These are phyloP conservation scores for Trichosanthes cucumerina DNA, from an alignment of 306 rosid genomes.

Conservation along the genomic window DNA sequence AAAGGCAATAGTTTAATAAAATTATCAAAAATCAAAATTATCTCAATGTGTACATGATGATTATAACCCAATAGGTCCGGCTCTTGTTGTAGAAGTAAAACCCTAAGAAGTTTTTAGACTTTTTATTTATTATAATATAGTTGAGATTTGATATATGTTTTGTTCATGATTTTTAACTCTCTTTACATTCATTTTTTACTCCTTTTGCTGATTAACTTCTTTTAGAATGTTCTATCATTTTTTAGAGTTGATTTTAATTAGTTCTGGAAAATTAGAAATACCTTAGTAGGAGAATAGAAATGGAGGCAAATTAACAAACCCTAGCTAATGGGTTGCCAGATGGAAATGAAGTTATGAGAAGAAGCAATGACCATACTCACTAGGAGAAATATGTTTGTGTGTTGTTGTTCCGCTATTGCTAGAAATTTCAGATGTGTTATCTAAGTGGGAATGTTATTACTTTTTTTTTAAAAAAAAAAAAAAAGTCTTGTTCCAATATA, in stretches of 20 bases:
- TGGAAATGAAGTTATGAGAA: too few relatives aligned
- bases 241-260: background rate
- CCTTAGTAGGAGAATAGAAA: too few relatives aligned
- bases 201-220: too few relatives aligned
- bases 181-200: too few relatives aligned
- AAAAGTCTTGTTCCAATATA: background rate
- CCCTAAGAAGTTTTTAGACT: background rate
- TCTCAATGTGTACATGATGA: constrained; percentile 2
- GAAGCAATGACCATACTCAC: too few relatives aligned
- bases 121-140: background rate
- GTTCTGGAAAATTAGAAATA: background rate
- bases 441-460: background rate
- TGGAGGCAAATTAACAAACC: background rate
- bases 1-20: background rate
- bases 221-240: too few relatives aligned
- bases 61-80: background rate
- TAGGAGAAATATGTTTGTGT: background rate
- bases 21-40: background rate
- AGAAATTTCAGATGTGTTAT: background rate
- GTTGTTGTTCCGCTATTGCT: background rate
- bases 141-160: constrained; percentile 1
- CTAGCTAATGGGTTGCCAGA: background rate
- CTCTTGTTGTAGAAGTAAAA: background rate
- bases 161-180: background rate
- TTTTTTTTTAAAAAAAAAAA: background rate